These are phyloP conservation scores for Pyrus hybrid DNA, from an alignment of 331 rosid genomes.

Conservation along the genomic window DNA sequence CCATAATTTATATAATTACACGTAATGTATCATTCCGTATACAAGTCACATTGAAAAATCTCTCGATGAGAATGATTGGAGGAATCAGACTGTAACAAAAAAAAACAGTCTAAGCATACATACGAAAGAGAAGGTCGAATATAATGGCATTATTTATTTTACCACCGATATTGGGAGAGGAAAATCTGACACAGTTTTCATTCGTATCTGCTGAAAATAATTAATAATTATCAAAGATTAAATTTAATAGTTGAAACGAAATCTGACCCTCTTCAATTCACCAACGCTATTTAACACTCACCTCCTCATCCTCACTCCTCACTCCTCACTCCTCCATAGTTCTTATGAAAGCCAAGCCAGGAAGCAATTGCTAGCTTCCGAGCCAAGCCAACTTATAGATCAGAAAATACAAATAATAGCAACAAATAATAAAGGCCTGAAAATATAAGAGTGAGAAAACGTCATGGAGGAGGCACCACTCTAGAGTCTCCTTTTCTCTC, in stretches of 20 bases:
- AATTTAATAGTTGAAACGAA: background rate
- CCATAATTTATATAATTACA: too few species aligned
- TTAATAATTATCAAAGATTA: constrained; percentile 11
- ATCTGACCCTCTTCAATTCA: background rate
- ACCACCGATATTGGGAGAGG: constrained; percentile 17
- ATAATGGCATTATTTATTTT: constrained; percentile 35
- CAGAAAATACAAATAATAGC: background rate
- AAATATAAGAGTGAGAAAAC: constrained; percentile 17
- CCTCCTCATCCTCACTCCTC: too few species aligned
- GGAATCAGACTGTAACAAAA: background rate
- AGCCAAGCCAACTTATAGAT: background rate
- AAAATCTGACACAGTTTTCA: constrained; percentile 26
- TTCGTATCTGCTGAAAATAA: constrained; percentile 26
- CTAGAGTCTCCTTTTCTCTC: background rate
- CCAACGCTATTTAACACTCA: background rate
- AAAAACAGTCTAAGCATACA: constrained; percentile 5
- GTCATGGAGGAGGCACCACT: constrained; percentile 19
- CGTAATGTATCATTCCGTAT: too few species aligned
- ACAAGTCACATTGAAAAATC: too few species aligned
- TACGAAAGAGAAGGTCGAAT: background rate
- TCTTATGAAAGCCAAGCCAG: background rate
- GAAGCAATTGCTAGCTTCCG: background rate
- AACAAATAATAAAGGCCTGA: constrained; percentile 32
- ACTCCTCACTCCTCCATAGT: too few species aligned
- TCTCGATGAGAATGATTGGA: too few species aligned